These are phyloP conservation scores for Daldinia decipiens DNA, from an alignment of 495 filamentous ascomycete species.

Conservation along the genomic window DNA sequence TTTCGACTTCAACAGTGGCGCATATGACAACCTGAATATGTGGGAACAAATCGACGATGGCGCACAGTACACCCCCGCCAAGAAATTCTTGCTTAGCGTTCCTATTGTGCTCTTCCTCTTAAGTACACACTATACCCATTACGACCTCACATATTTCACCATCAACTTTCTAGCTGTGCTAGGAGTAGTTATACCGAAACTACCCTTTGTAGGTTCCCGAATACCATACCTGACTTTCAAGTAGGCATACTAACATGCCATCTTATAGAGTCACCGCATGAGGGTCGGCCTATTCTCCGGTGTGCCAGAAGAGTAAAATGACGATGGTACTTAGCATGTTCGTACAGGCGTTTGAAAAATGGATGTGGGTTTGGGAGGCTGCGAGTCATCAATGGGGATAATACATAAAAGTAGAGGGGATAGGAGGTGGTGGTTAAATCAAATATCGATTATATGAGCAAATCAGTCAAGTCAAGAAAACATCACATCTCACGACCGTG, in stretches of 20 bases:
- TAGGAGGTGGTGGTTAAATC: conserved; percentile 11
- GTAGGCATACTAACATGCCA: conserved; percentile 25
- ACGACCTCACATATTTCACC: conserved; percentile 93
- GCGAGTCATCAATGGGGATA: conserved; percentile 16
- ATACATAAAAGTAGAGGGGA: conserved; percentile 22
- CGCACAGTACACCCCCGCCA: conserved; percentile 96
- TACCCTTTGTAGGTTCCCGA: conserved; percentile 80
- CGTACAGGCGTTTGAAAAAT: conserved; percentile 22
- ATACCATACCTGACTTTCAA: not conserved
- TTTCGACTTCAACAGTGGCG: conserved; percentile 99
- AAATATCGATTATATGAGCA: conserved; percentile 33
- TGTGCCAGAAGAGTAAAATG: conserved; percentile 62
- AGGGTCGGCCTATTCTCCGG: conserved; percentile 73
- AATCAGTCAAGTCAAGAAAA: conserved; percentile 35
- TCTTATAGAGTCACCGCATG: conserved; percentile 73
- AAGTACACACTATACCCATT: conserved; percentile 98
- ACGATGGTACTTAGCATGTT: conserved; percentile 17
- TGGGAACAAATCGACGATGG: conserved; percentile 99
- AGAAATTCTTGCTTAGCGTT: conserved; percentile 96
- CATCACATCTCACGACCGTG: conserved; percentile 24
- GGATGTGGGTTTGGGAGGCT: conserved; percentile 25
- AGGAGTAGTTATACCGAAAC: conserved; percentile 92
- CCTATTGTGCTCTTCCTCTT: conserved; percentile 93
- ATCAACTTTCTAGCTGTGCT: conserved; percentile 95
- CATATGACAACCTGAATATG: conserved; percentile 99